Conservation (phyloP, 192 early-diverging fungal genomes). For the Podila horticola region DNA sequence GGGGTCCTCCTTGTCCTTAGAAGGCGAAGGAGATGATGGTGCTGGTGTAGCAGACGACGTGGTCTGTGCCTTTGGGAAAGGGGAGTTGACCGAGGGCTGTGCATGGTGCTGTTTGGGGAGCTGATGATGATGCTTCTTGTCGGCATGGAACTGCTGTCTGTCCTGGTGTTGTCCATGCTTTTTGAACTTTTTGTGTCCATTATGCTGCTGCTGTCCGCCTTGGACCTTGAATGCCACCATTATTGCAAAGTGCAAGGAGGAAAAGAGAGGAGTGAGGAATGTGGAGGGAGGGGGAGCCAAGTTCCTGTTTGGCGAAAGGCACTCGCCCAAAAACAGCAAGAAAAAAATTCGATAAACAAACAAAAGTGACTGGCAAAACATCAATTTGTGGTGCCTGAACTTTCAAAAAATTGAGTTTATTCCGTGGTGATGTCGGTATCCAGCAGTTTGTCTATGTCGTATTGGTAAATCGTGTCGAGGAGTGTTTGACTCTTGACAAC, state of each 20-base stretch:
- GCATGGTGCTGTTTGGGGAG: conserved; percentile 1
- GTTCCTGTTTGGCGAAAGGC: neutral
- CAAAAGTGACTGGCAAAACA: too few species aligned
- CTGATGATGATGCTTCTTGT: conserved; percentile 1
- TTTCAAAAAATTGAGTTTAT: too few species aligned
- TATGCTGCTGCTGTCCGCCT: neutral
- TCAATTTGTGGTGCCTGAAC: too few species aligned
- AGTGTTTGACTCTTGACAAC: conserved; percentile 12
- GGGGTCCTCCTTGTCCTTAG: conserved; percentile 52
- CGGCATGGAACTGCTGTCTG: neutral
- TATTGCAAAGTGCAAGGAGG: neutral
- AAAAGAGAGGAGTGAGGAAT: neutral
- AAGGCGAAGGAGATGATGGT: neutral
- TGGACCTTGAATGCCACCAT: conserved; percentile 6
- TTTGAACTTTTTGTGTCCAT: neutral
- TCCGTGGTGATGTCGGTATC: neutral
- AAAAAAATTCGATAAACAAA: too few species aligned
- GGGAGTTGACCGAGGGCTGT: neutral
- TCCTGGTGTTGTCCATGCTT: neutral
- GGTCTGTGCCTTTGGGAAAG: neutral
- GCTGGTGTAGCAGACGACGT: neutral
- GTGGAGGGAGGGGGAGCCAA: neutral
- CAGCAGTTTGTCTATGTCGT: neutral
- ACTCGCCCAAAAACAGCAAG: too few species aligned
- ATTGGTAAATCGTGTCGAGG: conserved; percentile 16